These are phyloP conservation scores for Eucalyptus lansdowneana DNA, from an alignment of 345 rosid species.

Conservation along the genomic window DNA sequence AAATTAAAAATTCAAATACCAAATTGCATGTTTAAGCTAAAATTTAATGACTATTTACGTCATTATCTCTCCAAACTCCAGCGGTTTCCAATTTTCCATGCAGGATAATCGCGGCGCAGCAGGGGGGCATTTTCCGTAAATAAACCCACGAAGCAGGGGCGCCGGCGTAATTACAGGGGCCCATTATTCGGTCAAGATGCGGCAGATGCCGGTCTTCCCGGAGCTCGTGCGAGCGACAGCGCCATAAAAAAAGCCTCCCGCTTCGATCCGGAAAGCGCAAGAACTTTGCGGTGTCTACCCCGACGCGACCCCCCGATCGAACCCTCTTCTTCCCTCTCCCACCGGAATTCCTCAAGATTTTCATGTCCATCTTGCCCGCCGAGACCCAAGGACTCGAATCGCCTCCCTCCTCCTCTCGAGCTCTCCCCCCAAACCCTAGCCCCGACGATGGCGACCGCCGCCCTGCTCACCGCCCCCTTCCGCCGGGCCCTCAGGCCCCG, in stretches of 20 bases:
- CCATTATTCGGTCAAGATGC: neutral
- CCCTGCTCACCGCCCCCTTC: slow-evolving; percentile 3
- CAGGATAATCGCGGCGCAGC: neutral
- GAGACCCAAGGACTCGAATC: slow-evolving; percentile 42
- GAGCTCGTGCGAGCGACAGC: neutral
- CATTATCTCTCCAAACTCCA: too few relatives aligned
- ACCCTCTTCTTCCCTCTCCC: neutral
- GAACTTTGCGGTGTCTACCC: neutral
- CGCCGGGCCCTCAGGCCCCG: slow-evolving; percentile 3
- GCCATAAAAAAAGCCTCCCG: neutral
- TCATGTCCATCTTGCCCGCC: slow-evolving; percentile 98
- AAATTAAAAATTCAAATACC: too few relatives aligned
- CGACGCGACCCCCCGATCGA: neutral
- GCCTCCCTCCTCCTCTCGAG: slow-evolving; percentile 19
- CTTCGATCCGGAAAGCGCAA: neutral
- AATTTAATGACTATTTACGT: too few relatives aligned
- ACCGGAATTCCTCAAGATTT: slow-evolving; percentile 7
- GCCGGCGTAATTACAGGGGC: neutral
- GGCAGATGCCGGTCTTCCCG: neutral
- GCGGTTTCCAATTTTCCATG: too few relatives aligned
- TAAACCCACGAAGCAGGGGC: neutral
- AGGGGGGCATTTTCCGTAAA: neutral
- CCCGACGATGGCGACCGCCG: slow-evolving; percentile 44
- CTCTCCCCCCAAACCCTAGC: slow-evolving; percentile 39
- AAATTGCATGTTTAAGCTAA: too few relatives aligned